A percentile compares a stretch with the other conserved stretches of the same genome.
Evolutionary conservation across 108 stramenopile genomes (phyloP).

Genomic region (Stephanodiscus triporus): DNA sequence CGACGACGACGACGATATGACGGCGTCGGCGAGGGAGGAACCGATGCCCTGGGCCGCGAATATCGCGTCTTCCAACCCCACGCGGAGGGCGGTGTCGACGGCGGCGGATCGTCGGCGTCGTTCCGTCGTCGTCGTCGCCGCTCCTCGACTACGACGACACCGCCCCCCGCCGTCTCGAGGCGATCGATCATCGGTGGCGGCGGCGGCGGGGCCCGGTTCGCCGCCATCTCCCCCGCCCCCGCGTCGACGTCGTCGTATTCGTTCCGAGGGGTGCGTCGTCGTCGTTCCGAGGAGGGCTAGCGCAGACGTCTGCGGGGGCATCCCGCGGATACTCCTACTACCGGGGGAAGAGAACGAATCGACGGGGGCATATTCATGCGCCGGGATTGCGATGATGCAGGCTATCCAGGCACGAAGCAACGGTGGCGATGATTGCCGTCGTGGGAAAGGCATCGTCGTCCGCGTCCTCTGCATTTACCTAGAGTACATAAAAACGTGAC

Average conservation of each 20-base stretch:
- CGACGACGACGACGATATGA: slow-evolving; percentile 33
- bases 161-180: too few relatives aligned
- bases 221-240: background rate
- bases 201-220: too few relatives aligned
- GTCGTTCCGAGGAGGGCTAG: slow-evolving; percentile 1
- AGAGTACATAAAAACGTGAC: too few relatives aligned
- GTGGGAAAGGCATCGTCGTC: background rate
- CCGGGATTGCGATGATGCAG: background rate
- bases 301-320: too few relatives aligned
- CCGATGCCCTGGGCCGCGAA: slow-evolving; percentile 72
- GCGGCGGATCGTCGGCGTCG: background rate
- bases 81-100: slow-evolving; percentile 1
- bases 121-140: background rate
- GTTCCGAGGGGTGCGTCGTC: background rate
- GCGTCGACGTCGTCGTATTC: background rate
- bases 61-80: slow-evolving; percentile 62
- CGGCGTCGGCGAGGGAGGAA: slow-evolving; percentile 59
- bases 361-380: background rate
- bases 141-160: background rate
- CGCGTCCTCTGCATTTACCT: background rate
- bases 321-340: too few relatives aligned
- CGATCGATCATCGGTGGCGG: too few relatives aligned
- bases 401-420: background rate
- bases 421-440: background rate
- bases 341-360: slow-evolving; percentile 2